phyloP scores from a whole-genome alignment of 1,284 basidiomycete genomes.

The Fereydounia khargensis region DNA sequence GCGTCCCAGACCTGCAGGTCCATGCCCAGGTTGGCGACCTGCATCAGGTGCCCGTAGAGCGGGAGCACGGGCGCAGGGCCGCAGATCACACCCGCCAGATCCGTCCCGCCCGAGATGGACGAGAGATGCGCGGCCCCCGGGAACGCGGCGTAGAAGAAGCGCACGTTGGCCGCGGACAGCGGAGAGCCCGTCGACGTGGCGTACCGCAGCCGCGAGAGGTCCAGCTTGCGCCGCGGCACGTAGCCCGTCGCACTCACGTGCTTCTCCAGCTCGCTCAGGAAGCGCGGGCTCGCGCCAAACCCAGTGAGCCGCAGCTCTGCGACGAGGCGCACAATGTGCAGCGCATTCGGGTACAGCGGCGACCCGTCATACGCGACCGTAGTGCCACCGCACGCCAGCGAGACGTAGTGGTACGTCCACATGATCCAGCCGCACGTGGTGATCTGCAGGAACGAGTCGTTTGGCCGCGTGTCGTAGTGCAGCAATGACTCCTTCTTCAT shows the following conservation, averaged over 20 bases:
- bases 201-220: conserved; percentile 39
- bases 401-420: conserved; percentile 49
- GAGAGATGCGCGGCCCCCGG: conserved; percentile 20
- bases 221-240: conserved; percentile 9
- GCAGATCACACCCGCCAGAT: conserved; percentile 51
- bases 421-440: conserved; percentile 55
- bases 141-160: conserved; percentile 46
- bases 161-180: conserved; percentile 40
- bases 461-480: conserved; percentile 31
- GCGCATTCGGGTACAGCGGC: conserved; percentile 50
- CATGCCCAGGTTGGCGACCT: conserved; percentile 50
- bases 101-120: conserved; percentile 50
- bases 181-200: conserved; percentile 54
- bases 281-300: conserved; percentile 49
- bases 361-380: conserved; percentile 54
- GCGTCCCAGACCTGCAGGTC: conserved; percentile 46
- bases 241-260: conserved; percentile 6
- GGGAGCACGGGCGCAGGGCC: conserved; percentile 44
- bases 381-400: conserved; percentile 38
- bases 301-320: conserved; percentile 46
- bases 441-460: conserved; percentile 50
- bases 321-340: conserved; percentile 38
- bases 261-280: conserved; percentile 32
- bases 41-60: conserved; percentile 50
- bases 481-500: conserved; percentile 32